phyloP scores from a whole-genome alignment of 495 filamentous ascomycete species.

The Polyplosphaeria fusca region DNA sequence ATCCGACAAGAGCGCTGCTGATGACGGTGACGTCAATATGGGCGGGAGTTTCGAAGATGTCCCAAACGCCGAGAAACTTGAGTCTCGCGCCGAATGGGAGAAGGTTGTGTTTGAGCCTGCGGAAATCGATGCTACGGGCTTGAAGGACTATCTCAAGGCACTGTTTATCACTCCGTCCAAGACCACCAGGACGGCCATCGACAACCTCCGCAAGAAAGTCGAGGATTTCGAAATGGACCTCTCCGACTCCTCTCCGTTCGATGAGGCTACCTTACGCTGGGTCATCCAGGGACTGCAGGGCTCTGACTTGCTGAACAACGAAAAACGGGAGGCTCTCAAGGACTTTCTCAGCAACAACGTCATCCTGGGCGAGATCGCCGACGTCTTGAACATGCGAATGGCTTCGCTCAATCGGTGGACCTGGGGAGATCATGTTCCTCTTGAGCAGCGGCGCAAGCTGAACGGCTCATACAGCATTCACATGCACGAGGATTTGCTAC shows the following conservation, averaged over 20 bases:
- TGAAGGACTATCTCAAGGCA: conserved; percentile 50
- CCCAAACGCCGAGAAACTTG: conserved; percentile 22
- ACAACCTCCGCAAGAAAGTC: conserved; percentile 46
- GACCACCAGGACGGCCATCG: conserved; percentile 41
- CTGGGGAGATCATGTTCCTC: conserved; percentile 54
- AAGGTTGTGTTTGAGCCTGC: conserved; percentile 29
- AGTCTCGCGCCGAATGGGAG: conserved; percentile 27
- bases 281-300: conserved; percentile 53
- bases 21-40: conserved; percentile 18
- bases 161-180: conserved; percentile 51
- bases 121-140: conserved; percentile 46
- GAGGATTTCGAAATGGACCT: conserved; percentile 47
- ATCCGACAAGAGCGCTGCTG: conserved; percentile 15
- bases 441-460: conserved; percentile 62
- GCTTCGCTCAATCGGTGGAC: conserved; percentile 56
- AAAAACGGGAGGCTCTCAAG: conserved; percentile 56
- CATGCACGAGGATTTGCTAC: conserved; percentile 67
- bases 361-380: conserved; percentile 58
- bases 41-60: conserved; percentile 27
- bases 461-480: conserved; percentile 60
- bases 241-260: conserved; percentile 41
- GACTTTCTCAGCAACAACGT: conserved; percentile 57
- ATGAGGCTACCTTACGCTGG: conserved; percentile 47
- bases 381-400: conserved; percentile 68
- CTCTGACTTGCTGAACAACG: conserved; percentile 57